These are phyloP conservation scores for Colletotrichum lini DNA, from an alignment of 2,329 filamentous ascomycete genomes.

Conservation along the genomic window DNA sequence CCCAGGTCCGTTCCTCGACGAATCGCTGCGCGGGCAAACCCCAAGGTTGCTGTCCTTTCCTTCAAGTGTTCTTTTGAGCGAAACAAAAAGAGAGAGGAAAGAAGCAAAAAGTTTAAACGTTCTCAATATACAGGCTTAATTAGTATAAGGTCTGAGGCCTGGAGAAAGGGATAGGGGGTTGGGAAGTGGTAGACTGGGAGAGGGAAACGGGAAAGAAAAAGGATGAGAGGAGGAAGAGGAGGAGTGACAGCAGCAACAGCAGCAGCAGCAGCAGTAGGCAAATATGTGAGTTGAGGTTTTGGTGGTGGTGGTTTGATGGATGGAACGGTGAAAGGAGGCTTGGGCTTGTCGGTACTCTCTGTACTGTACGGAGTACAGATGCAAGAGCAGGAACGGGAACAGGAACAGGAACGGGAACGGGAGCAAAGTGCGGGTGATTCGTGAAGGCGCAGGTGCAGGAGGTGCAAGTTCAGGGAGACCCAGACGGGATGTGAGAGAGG, in stretches of 20 bases:
- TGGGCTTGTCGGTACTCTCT: conserved; percentile 1
- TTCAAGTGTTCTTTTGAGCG: conserved; percentile 30
- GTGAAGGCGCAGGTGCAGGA: conserved; percentile 1
- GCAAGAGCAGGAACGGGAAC: background rate
- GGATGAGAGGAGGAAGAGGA: conserved; percentile 17
- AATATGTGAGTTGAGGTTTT: conserved; percentile 30
- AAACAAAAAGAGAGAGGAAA: conserved; percentile 34
- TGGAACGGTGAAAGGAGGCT: conserved; percentile 27
- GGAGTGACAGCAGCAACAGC: background rate
- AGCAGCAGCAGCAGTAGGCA: conserved; percentile 4
- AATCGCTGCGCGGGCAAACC: conserved; percentile 11
- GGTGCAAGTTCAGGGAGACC: conserved; percentile 4
- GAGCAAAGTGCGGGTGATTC: background rate
- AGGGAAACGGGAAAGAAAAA: conserved; percentile 10
- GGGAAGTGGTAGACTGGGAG: conserved; percentile 20
- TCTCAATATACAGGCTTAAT: conserved; percentile 45
- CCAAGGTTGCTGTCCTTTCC: conserved; percentile 38
- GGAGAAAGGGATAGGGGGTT: conserved; percentile 43
- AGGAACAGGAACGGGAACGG: background rate
- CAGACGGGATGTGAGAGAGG: conserved; percentile 5
- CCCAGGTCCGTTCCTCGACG: conserved; percentile 17
- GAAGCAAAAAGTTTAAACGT: conserved; percentile 41
- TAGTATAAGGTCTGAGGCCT: conserved; percentile 43
- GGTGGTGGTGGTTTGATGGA: conserved; percentile 23
- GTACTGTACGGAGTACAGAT: too few relatives aligned